Evolutionary conservation across 192 early-diverging fungal genomes (phyloP).

Genomic region (Fimicolochytrium jonesii): DNA sequence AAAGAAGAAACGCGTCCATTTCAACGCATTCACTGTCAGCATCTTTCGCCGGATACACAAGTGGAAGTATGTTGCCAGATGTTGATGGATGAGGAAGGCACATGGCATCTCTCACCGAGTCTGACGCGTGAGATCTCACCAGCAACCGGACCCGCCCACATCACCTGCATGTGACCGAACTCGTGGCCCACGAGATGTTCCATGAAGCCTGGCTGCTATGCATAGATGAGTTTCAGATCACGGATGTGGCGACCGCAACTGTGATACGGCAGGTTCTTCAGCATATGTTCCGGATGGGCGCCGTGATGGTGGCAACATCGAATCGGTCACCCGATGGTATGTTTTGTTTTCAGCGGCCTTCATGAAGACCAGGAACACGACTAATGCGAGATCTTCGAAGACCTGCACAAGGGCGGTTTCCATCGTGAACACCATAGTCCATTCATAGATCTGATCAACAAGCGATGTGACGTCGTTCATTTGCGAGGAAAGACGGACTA

Average conservation of each 20-base stretch:
- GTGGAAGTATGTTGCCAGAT: conserved; percentile 12
- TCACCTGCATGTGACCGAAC: conserved; percentile 7
- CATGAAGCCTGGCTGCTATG: conserved; percentile 73
- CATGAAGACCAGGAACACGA: too few species aligned
- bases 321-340: conserved; percentile 81
- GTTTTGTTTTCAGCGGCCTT: too few species aligned
- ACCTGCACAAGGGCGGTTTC: conserved; percentile 91
- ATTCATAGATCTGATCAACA: conserved; percentile 79
- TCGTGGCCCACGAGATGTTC: conserved; percentile 77
- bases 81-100: too few species aligned
- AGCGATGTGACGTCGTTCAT: conserved; percentile 58
- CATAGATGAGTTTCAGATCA: conserved; percentile 97
- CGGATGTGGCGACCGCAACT: conserved; percentile 94
- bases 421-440: conserved; percentile 87
- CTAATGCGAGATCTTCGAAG: conserved; percentile 15
- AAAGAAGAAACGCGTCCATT: conserved; percentile 83
- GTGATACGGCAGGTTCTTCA: conserved; percentile 63
- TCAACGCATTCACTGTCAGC: conserved; percentile 91
- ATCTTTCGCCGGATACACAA: conserved; percentile 61
- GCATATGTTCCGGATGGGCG: conserved; percentile 73
- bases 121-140: too few species aligned
- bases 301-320: conserved; percentile 85
- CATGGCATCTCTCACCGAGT: too few species aligned
- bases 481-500: conserved; percentile 17
- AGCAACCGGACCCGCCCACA: conserved; percentile 13